phyloP scores from a whole-genome alignment of 2,329 filamentous ascomycete genomes.

The Whalleya microplaca region DNA sequence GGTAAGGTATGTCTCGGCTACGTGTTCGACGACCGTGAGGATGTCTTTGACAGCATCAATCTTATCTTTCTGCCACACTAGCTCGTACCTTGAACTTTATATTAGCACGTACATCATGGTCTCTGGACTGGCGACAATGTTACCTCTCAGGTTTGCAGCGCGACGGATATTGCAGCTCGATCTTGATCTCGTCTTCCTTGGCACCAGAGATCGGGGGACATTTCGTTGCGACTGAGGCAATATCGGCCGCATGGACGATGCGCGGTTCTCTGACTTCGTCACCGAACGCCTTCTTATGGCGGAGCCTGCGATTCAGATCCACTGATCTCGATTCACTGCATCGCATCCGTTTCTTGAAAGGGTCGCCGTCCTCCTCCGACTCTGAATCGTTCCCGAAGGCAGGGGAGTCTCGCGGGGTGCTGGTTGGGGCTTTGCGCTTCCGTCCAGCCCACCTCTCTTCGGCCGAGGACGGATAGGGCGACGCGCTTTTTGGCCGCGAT shows the following conservation, averaged over 20 bases:
- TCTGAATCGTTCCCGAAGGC: conserved; percentile 53
- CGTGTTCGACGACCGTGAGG: conserved; percentile 67
- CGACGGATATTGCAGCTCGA: conserved; percentile 86
- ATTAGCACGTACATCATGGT: conserved; percentile 19
- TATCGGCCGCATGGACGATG: conserved; percentile 63
- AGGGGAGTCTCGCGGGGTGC: conserved; percentile 47
- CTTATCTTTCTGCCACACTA: conserved; percentile 78
- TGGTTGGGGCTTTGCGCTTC: conserved; percentile 52
- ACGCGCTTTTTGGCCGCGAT: conserved; percentile 44
- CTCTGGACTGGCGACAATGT: conserved; percentile 25
- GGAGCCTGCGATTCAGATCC: conserved; percentile 52
- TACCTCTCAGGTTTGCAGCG: conserved; percentile 69
- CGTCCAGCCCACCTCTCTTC: conserved; percentile 40
- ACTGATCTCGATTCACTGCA: conserved; percentile 45
- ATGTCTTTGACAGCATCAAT: conserved; percentile 79
- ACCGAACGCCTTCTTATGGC: conserved; percentile 51
- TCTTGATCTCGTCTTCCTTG: conserved; percentile 56
- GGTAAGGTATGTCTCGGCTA: conserved; percentile 78
- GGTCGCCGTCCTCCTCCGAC: conserved; percentile 54
- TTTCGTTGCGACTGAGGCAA: conserved; percentile 55
- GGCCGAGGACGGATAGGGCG: conserved; percentile 39
- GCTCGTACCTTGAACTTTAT: conserved; percentile 61
- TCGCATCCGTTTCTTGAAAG: conserved; percentile 56
- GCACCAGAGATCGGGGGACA: conserved; percentile 56
- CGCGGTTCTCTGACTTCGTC: conserved; percentile 45